These are phyloP conservation scores for Cytospora paraplurivora DNA, from an alignment of 2,329 filamentous ascomycete genomes.

Conservation along the genomic window DNA sequence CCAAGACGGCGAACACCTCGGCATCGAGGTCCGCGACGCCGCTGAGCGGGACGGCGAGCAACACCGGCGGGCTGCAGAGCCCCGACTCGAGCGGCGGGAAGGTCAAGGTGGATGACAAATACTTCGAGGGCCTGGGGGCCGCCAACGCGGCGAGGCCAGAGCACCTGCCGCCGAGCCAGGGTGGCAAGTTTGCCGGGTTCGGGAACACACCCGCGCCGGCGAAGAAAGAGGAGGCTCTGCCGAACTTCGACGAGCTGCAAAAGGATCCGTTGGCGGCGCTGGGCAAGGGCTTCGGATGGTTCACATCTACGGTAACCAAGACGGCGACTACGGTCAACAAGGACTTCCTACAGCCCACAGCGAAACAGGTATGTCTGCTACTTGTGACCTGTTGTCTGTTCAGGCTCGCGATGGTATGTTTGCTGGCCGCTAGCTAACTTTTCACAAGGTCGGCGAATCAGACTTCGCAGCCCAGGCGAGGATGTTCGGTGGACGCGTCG, in stretches of 20 bases:
- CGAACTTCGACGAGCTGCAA: conserved; percentile 83
- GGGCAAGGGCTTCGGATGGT: conserved; percentile 93
- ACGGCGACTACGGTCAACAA: conserved; percentile 90
- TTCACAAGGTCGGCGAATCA: conserved; percentile 70
- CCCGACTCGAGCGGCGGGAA: conserved; percentile 44
- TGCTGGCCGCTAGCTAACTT: conserved; percentile 6
- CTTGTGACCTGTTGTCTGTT: background rate
- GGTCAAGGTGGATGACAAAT: conserved; percentile 76
- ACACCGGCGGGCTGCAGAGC: conserved; percentile 42
- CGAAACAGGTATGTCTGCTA: conserved; percentile 69
- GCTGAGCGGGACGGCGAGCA: conserved; percentile 42
- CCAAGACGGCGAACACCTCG: conserved; percentile 23
- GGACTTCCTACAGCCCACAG: conserved; percentile 88
- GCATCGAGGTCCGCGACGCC: conserved; percentile 30
- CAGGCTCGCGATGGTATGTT: background rate
- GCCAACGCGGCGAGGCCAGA: conserved; percentile 79
- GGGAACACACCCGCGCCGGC: conserved; percentile 70
- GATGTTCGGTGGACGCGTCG: conserved; percentile 65
- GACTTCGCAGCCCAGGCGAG: conserved; percentile 72
- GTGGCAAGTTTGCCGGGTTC: conserved; percentile 90
- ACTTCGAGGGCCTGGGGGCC: conserved; percentile 82
- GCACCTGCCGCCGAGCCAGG: conserved; percentile 79
- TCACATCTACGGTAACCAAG: conserved; percentile 83
- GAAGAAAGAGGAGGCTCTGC: conserved; percentile 49
- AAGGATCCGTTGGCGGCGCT: conserved; percentile 86